Evolutionary conservation across 331 rosid species (phyloP).

Genomic region (Quercus tomentella): DNA sequence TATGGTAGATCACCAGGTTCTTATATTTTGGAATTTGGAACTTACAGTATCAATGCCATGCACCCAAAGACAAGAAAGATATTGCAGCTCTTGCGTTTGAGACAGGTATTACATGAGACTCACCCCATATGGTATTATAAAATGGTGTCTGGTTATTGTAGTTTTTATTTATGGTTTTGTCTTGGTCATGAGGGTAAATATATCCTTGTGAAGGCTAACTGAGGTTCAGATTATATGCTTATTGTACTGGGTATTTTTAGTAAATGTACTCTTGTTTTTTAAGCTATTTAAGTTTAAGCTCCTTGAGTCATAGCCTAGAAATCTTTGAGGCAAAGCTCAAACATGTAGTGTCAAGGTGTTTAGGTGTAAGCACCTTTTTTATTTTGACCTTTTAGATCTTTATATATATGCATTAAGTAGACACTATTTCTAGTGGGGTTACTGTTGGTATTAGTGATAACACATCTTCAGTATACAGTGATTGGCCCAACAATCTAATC

Average conservation of each 20-base stretch:
- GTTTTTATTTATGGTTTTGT: too few species aligned
- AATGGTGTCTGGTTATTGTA: too few species aligned
- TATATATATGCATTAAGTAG: not conserved
- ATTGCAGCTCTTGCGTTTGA: slow-evolving; percentile 73
- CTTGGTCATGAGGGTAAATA: too few species aligned
- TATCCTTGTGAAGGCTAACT: too few species aligned
- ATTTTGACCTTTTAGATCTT: not conserved
- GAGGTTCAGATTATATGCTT: too few species aligned
- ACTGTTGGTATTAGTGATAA: too few species aligned
- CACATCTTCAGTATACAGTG: too few species aligned
- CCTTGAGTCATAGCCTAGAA: not conserved
- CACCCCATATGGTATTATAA: not conserved
- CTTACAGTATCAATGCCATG: slow-evolving; percentile 77
- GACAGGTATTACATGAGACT: slow-evolving; percentile 52
- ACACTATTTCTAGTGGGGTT: too few species aligned
- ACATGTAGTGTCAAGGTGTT: not conserved
- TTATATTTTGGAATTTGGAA: not conserved
- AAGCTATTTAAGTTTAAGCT: not conserved
- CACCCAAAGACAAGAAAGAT: slow-evolving; percentile 72
- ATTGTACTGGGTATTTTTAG: not conserved
- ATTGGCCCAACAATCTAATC: too few species aligned
- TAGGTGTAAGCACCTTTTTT: not conserved
- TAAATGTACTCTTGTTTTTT: not conserved
- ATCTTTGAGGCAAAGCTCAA: not conserved
- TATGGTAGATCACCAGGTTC: not conserved